Conservation (phyloP, 2,329 filamentous ascomycete species). For the Pseudogymnoascus sp. region DNA sequence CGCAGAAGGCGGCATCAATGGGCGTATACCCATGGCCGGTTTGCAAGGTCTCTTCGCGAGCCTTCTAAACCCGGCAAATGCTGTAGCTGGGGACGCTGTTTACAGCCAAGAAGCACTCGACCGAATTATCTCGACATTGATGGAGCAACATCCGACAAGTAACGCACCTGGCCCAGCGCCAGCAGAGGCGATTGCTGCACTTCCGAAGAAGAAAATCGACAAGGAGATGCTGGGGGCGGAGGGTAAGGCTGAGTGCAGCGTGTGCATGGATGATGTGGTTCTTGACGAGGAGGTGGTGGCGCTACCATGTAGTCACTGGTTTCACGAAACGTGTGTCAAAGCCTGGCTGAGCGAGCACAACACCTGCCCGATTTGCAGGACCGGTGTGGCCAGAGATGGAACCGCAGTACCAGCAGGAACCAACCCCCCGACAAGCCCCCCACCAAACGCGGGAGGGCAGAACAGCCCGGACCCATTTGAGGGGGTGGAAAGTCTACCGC, state of each 20-base stretch:
- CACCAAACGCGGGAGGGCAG: background rate
- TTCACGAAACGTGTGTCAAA: slow-evolving; percentile 73
- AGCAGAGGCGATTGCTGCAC: slow-evolving; percentile 60
- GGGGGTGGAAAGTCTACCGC: background rate
- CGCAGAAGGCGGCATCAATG: background rate
- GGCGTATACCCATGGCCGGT: background rate
- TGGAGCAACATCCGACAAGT: slow-evolving; percentile 71
- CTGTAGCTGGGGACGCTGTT: slow-evolving; percentile 67
- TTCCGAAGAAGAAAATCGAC: slow-evolving; percentile 65
- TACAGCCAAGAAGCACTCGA: slow-evolving; percentile 88
- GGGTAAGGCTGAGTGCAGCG: slow-evolving; percentile 76
- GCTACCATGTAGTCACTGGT: slow-evolving; percentile 89
- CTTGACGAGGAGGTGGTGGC: slow-evolving; percentile 65
- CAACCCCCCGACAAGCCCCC: slow-evolving; percentile 8
- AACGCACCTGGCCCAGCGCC: slow-evolving; percentile 78
- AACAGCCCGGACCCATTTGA: background rate
- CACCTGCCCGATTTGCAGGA: slow-evolving; percentile 78
- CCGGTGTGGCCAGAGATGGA: slow-evolving; percentile 22
- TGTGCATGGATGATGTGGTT: slow-evolving; percentile 83
- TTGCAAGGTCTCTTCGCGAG: slow-evolving; percentile 35
- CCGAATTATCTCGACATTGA: slow-evolving; percentile 75
- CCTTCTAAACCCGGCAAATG: slow-evolving; percentile 45
- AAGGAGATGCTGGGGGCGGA: slow-evolving; percentile 58
- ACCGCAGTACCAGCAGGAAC: slow-evolving; percentile 10
- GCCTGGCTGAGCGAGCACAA: slow-evolving; percentile 86